These are phyloP conservation scores for Paramecium bursaria DNA, from an alignment of 73 alveolate genomes.

Conservation along the genomic window DNA sequence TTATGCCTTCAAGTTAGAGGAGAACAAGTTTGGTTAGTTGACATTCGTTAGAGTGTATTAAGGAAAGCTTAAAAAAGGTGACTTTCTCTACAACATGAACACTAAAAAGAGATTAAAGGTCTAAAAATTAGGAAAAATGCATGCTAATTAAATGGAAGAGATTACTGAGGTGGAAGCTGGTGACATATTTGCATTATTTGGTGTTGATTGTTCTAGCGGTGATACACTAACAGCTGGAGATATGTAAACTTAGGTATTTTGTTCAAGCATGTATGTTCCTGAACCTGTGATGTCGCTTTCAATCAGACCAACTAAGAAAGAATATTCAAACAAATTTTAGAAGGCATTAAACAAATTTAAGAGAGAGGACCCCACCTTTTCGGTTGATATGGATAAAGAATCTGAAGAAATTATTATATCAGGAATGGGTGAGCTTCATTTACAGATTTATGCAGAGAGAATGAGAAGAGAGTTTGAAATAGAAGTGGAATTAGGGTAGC, in stretches of 20 bases:
- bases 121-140: conserved; percentile 93
- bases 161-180: conserved; percentile 94
- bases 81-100: conserved; percentile 74
- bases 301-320: conserved; percentile 78
- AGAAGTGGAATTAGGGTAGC: conserved; percentile 89
- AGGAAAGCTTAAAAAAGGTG: conserved; percentile 94
- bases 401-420: conserved; percentile 94
- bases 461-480: conserved; percentile 92
- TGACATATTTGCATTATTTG: conserved; percentile 95
- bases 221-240: conserved; percentile 81
- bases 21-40: conserved; percentile 82
- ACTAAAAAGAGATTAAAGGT: conserved; percentile 82
- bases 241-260: conserved; percentile 71
- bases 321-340: conserved; percentile 71
- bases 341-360: conserved; percentile 82
- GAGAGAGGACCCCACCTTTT: conserved; percentile 95
- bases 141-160: conserved; percentile 93
- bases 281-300: conserved; percentile 89
- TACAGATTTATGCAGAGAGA: conserved; percentile 91
- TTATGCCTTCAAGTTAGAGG: conserved; percentile 92
- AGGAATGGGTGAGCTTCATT: conserved; percentile 98
- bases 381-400: conserved; percentile 84
- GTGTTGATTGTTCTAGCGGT: conserved; percentile 95
- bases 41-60: conserved; percentile 83
- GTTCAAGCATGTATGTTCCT: conserved; percentile 89